phyloP scores from a whole-genome alignment of 2,329 filamentous ascomycete genomes.

The Ophiostoma ulmi region DNA sequence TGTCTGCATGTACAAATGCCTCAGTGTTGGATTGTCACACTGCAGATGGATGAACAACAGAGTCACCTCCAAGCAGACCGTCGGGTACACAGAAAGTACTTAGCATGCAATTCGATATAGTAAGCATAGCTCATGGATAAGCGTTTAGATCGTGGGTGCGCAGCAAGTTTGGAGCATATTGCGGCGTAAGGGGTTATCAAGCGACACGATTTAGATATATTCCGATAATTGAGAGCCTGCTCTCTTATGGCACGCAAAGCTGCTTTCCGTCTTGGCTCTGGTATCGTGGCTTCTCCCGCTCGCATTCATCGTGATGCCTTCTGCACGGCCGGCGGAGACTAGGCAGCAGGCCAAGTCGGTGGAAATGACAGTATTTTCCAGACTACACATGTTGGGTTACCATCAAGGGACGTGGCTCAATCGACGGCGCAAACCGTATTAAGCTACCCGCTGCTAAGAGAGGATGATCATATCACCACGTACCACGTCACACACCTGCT shows the following conservation, averaged over 20 bases:
- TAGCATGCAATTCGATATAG: too few relatives aligned
- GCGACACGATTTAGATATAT: conserved; percentile 21
- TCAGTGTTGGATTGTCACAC: too few relatives aligned
- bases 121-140: not conserved
- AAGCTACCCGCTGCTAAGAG: too few relatives aligned
- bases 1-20: too few relatives aligned
- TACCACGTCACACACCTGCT: conserved; percentile 20
- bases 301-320: conserved; percentile 22
- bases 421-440: not conserved
- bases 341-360: too few relatives aligned
- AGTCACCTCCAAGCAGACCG: too few relatives aligned
- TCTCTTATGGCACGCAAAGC: conserved; percentile 20
- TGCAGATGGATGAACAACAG: too few relatives aligned
- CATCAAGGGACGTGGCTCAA: conserved; percentile 4
- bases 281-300: conserved; percentile 19
- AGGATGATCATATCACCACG: not conserved
- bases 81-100: too few relatives aligned
- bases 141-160: conserved; percentile 15
- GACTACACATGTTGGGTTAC: conserved; percentile 14
- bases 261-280: conserved; percentile 13
- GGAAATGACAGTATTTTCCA: conserved; percentile 13
- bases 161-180: conserved; percentile 23
- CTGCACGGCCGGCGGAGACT: conserved; percentile 21
- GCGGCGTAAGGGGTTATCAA: conserved; percentile 18
- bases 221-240: conserved; percentile 18